Base-by-base conservation (phyloP, 352 stramenopile genomes). In the Phytophthora idaei region DNA sequence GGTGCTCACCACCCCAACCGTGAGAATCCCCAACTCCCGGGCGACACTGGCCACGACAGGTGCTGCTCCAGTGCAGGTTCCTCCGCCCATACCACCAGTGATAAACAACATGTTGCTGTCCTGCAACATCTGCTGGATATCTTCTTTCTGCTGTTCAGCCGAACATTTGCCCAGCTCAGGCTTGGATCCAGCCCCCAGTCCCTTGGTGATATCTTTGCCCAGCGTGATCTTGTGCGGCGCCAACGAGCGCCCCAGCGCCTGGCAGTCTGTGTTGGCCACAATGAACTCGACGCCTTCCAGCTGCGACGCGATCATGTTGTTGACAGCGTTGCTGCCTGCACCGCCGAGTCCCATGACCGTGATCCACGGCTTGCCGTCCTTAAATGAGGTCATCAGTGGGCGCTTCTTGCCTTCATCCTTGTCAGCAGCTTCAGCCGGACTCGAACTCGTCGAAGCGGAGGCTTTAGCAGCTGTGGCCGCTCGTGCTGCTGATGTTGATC, bases 91-190 rank as follows among this genome's bases (percentile, higher is more conserved):
- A 4, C 97, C 96, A 36, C 93, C 94, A 3, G 96, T 98, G 49
- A 99, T 94, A 70, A 99, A 99, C 34, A 98, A 82, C 81, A 99
- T 93, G 81, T 99, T 97, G 56, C 94, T 95, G 53, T 95, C 93
- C 53, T 90, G 63, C 25, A 98, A 80, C 64, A 97, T 90, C 9
- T 77, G 65, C n/a, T 90, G 76, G 55, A 99, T 97, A 53, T 98
- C 94, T 4, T 82, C 81, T 5, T 80, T 75, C 64, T 94, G 92
- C 74, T 98, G 85, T 68, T 96, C 81, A 3, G 94, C 94, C 10
- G 94, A 93, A 15, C 70, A 74, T 58, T 90, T 87, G 12, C 87
- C 88, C 27, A 96, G 68, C 64, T 90, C 77, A 2, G 88, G 88
- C 56, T 95, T 94, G 8, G 88, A 94, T 27, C 88, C 88, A 10